These are phyloP conservation scores for Serendipita sp. DNA, from an alignment of 768 basidiomycete species.

Conservation along the genomic window DNA sequence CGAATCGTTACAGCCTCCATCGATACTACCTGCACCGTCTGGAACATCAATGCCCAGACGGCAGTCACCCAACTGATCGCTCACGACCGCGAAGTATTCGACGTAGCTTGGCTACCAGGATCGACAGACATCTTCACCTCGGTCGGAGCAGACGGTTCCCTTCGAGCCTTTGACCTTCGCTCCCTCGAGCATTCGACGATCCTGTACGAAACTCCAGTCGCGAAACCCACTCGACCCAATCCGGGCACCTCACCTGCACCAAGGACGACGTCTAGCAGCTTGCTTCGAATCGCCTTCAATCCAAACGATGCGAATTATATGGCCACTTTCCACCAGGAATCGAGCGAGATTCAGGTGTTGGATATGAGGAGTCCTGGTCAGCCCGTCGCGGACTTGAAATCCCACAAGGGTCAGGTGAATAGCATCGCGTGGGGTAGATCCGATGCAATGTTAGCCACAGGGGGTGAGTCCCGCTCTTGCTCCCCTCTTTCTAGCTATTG, in stretches of 20 bases:
- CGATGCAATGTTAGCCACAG: slow-evolving; percentile 70
- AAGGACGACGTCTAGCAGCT: slow-evolving; percentile 60
- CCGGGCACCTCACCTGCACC: slow-evolving; percentile 35
- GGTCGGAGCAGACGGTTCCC: slow-evolving; percentile 90
- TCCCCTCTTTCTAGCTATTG: not conserved
- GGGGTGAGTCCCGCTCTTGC: slow-evolving; percentile 34
- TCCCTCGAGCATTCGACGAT: slow-evolving; percentile 97
- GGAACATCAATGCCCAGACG: slow-evolving; percentile 89
- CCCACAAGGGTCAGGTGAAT: slow-evolving; percentile 67
- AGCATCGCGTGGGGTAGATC: slow-evolving; percentile 84
- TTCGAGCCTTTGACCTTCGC: slow-evolving; percentile 91
- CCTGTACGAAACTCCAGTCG: slow-evolving; percentile 54
- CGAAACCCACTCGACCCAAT: slow-evolving; percentile 45
- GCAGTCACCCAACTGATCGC: slow-evolving; percentile 96
- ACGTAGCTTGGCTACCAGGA: slow-evolving; percentile 94
- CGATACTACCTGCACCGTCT: slow-evolving; percentile 96
- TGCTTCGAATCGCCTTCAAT: slow-evolving; percentile 67
- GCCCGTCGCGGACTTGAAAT: slow-evolving; percentile 81
- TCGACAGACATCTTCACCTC: slow-evolving; percentile 96
- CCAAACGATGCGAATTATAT: slow-evolving; percentile 82
- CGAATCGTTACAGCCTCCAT: slow-evolving; percentile 94
- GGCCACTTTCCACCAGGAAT: slow-evolving; percentile 93
- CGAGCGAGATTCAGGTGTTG: slow-evolving; percentile 73
- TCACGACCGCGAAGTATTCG: slow-evolving; percentile 90
- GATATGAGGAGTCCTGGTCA: slow-evolving; percentile 96